Conservation (phyloP, 176 grass and related monocot genomes). For the Bonia amplexicaulis region DNA sequence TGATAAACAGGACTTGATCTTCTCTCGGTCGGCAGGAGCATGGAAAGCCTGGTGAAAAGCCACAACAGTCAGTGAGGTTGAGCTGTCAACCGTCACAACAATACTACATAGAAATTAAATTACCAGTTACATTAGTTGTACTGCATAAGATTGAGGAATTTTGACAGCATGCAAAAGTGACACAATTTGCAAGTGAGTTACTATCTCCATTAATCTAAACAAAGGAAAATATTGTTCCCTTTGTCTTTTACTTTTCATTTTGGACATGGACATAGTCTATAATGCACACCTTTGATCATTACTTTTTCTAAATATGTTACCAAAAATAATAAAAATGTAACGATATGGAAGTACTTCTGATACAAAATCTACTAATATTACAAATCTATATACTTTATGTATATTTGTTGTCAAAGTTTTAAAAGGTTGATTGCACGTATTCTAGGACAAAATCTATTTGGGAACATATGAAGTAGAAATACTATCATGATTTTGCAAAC, state of each 20-base stretch:
- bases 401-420: background rate
- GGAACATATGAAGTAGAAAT: no score
- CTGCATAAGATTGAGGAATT: background rate
- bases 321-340: background rate
- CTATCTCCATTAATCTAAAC: background rate
- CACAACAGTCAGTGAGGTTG: background rate
- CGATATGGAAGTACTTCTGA: background rate
- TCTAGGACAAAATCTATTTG: background rate
- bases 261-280: background rate
- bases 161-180: background rate
- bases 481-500: background rate
- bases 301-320: background rate
- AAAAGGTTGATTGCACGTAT: background rate
- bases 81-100: background rate
- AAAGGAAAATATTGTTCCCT: background rate
- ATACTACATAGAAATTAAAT: background rate
- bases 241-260: background rate
- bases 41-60: conserved; percentile 60
- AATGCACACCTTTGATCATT: background rate
- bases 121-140: background rate
- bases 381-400: background rate
- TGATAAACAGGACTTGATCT: conserved; percentile 86
- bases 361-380: background rate
- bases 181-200: background rate
- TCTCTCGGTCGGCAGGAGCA: conserved; percentile 73